These are phyloP conservation scores for Calocybe gambosa DNA, from an alignment of 1,284 basidiomycete species.

Conservation along the genomic window DNA sequence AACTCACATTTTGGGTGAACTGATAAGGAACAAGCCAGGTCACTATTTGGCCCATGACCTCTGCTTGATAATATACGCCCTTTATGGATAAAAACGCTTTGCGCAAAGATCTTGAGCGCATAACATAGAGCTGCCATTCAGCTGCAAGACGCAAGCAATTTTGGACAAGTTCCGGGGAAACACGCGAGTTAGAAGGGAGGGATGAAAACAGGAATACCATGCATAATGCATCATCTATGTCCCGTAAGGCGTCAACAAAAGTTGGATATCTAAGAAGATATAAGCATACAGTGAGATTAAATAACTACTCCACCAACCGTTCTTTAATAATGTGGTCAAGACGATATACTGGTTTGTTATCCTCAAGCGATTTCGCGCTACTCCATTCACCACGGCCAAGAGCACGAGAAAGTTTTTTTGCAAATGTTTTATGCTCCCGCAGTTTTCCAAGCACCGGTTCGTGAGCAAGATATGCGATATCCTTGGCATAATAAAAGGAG, in stretches of 20 bases:
- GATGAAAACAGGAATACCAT: slow-evolving; percentile 92
- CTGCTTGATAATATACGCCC: slow-evolving; percentile 97
- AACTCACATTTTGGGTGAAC: slow-evolving; percentile 90
- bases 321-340: slow-evolving; percentile 99
- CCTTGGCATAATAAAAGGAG: slow-evolving; percentile 98
- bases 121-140: slow-evolving; percentile 95
- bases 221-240: slow-evolving; percentile 96
- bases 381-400: slow-evolving; percentile 94
- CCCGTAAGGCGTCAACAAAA: slow-evolving; percentile 92
- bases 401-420: slow-evolving; percentile 93
- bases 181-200: slow-evolving; percentile 76
- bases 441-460: slow-evolving; percentile 96
- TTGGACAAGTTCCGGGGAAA: slow-evolving; percentile 81
- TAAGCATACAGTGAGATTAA: slow-evolving; percentile 3
- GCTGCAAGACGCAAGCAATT: slow-evolving; percentile 88
- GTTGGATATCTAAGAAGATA: slow-evolving; percentile 78
- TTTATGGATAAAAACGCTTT: slow-evolving; percentile 98
- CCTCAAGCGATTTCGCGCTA: slow-evolving; percentile 90
- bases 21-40: slow-evolving; percentile 99
- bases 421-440: slow-evolving; percentile 97
- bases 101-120: slow-evolving; percentile 81
- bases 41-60: slow-evolving; percentile 87
- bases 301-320: slow-evolving; percentile 48
- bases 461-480: slow-evolving; percentile 96
- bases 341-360: slow-evolving; percentile 83